phyloP scores from a whole-genome alignment of 345 rosid species.

The Hypericum androsaemum region DNA sequence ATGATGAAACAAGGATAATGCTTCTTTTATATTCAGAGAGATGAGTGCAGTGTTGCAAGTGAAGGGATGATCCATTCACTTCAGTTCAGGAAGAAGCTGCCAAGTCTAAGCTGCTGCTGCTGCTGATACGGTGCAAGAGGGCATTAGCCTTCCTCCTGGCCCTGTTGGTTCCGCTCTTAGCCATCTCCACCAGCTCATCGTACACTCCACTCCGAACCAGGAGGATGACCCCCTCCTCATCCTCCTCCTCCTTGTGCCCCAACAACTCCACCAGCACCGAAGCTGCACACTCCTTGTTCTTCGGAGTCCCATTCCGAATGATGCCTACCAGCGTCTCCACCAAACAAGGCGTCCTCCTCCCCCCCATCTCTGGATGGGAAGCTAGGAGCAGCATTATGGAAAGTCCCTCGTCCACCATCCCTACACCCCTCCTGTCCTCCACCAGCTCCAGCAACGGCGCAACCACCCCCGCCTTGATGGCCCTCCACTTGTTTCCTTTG shows the following conservation, averaged over 20 bases:
- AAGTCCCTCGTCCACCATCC: slow-evolving; percentile 57
- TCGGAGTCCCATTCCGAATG: slow-evolving; percentile 40
- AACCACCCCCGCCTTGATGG: slow-evolving; percentile 44
- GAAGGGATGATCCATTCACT: too few species aligned
- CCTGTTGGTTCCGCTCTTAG: slow-evolving; percentile 42
- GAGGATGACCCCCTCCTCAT: slow-evolving; percentile 29
- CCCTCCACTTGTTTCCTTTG: slow-evolving; percentile 46
- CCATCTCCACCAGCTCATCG: slow-evolving; percentile 33
- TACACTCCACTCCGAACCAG: slow-evolving; percentile 53
- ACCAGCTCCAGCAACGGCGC: slow-evolving; percentile 36
- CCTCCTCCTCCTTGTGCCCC: slow-evolving; percentile 34
- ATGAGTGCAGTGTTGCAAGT: too few species aligned
- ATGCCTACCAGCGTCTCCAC: slow-evolving; percentile 43
- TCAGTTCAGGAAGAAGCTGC: too few species aligned
- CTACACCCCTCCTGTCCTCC: slow-evolving; percentile 33
- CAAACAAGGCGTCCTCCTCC: slow-evolving; percentile 30
- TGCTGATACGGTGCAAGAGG: slow-evolving; percentile 46
- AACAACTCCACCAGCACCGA: slow-evolving; percentile 46
- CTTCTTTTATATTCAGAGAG: too few species aligned
- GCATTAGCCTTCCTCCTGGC: slow-evolving; percentile 57
- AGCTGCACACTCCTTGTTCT: slow-evolving; percentile 54
- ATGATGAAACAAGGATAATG: too few species aligned
- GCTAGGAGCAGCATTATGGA: slow-evolving; percentile 47
- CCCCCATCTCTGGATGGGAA: slow-evolving; percentile 32
- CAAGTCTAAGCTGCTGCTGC: slow-evolving; percentile 21